Percentiles rank a stretch among this genome's conserved stretches.
Conservation (phyloP, 2,329 filamentous ascomycete species). For the Penicillium sp. region DNA sequence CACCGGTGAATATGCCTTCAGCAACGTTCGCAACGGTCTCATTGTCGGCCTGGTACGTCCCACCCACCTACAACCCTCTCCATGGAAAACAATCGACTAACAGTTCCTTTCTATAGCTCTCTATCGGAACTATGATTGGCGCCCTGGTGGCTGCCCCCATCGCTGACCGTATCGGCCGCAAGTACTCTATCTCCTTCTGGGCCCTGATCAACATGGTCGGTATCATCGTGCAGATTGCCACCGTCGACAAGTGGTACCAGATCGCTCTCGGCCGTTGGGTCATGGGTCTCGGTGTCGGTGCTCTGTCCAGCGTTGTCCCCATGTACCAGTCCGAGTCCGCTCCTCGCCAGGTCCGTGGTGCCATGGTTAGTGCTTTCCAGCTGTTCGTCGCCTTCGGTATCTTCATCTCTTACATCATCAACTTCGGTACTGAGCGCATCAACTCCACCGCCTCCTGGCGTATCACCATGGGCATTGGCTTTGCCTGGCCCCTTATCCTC, state of each 20-base stretch:
- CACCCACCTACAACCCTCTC: constrained; percentile 20
- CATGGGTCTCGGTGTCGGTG: constrained; percentile 56
- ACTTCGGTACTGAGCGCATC: constrained; percentile 53
- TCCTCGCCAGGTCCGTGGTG: constrained; percentile 55
- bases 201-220: constrained; percentile 53
- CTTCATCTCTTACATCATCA: constrained; percentile 56
- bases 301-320: constrained; percentile 54
- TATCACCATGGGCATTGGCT: constrained; percentile 63
- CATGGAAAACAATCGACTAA: background rate
- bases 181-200: constrained; percentile 54
- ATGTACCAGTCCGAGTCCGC: constrained; percentile 57
- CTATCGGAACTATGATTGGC: constrained; percentile 53
- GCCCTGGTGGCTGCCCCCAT: constrained; percentile 52
- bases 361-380: constrained; percentile 57
- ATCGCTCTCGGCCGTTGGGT: constrained; percentile 55
- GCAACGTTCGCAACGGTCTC: constrained; percentile 52
- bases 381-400: constrained; percentile 59
- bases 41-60: constrained; percentile 52
- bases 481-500: constrained; percentile 63
- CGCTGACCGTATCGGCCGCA: constrained; percentile 54
- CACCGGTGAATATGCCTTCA: constrained; percentile 47
- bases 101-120: constrained; percentile 38
- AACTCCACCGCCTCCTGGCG: constrained; percentile 55
- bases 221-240: constrained; percentile 55
- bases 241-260: constrained; percentile 51